Percentiles rank a stretch among this genome's conserved stretches.
These are phyloP conservation scores for Erigeron philadelphicus DNA, from an alignment of 140 eudicot species.

Conservation along the genomic window DNA sequence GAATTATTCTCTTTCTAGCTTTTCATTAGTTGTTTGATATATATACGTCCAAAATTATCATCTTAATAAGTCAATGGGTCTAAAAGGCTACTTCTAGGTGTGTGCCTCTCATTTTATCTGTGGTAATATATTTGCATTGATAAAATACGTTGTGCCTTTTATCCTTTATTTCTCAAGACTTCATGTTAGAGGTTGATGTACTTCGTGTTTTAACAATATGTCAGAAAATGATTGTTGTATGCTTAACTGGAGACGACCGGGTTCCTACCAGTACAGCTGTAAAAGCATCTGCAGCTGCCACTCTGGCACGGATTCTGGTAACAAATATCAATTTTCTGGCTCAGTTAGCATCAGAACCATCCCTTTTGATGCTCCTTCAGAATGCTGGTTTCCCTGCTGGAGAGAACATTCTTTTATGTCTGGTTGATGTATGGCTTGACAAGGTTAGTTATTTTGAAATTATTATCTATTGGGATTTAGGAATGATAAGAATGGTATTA, in stretches of 20 bases:
- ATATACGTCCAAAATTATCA: neutral
- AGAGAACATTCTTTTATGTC: conserved; percentile 82
- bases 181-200: conserved; percentile 11
- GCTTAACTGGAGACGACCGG: conserved; percentile 77
- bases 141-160: neutral
- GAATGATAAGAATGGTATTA: neutral
- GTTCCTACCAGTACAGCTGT: conserved; percentile 78
- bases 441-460: conserved; percentile 49
- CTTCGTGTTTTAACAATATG: conserved; percentile 23
- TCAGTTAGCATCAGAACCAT: conserved; percentile 71
- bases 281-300: conserved; percentile 78
- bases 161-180: neutral
- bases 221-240: conserved; percentile 76
- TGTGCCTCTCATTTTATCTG: neutral
- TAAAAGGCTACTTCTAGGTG: neutral
- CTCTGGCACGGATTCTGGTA: conserved; percentile 75
- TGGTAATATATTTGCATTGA: neutral
- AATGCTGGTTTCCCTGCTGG: conserved; percentile 67
- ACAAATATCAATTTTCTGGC: conserved; percentile 86
- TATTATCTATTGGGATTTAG: neutral
- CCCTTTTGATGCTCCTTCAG: conserved; percentile 63
- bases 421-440: conserved; percentile 95
- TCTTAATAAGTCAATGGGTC: neutral
- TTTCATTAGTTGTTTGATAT: no score
- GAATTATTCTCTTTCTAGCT: no score